Conservation (phyloP, 306 rosid genomes). For the Castanopsis chinensis region DNA sequence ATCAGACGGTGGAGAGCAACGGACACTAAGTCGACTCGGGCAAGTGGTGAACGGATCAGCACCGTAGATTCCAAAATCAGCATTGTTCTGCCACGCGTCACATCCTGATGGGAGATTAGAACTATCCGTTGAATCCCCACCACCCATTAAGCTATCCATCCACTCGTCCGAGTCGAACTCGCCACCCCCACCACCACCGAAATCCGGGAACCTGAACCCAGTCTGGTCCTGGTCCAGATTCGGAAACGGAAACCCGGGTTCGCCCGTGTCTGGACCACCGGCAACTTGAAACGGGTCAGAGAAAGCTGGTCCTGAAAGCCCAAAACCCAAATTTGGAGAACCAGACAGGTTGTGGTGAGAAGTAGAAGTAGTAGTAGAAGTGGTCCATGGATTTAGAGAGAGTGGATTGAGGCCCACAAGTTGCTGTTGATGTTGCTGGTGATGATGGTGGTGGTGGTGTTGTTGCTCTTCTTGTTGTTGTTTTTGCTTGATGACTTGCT, state of each 20-base stretch:
- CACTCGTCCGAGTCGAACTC: conserved; percentile 96
- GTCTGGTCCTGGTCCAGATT: conserved; percentile 57
- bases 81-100: conserved; percentile 57
- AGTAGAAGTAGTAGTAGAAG: conserved; percentile 23
- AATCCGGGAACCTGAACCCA: conserved; percentile 61
- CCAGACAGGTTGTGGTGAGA: conserved; percentile 22
- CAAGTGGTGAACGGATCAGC: conserved; percentile 48
- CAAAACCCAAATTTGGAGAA: conserved; percentile 43
- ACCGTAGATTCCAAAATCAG: conserved; percentile 54
- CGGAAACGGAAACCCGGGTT: conserved; percentile 63
- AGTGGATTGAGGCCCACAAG: conserved; percentile 42
- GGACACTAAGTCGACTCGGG: conserved; percentile 54
- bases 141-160: conserved; percentile 85
- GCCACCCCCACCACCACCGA: conserved; percentile 42
- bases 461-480: conserved; percentile 83
- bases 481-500: conserved; percentile 89
- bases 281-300: conserved; percentile 75
- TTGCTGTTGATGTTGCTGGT: conserved; percentile 33
- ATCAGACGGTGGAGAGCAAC: conserved; percentile 60
- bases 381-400: conserved; percentile 70
- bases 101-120: conserved; percentile 59
- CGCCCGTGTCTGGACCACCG: conserved; percentile 48
- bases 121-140: conserved; percentile 77
- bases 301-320: conserved; percentile 48
- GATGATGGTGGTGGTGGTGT: conserved; percentile 31